Evolutionary conservation across 1,284 basidiomycete genomes (phyloP), one percentile per base, ranked within the genome.

Genomic region (Cutaneotrichosporon cutaneum): DNA sequence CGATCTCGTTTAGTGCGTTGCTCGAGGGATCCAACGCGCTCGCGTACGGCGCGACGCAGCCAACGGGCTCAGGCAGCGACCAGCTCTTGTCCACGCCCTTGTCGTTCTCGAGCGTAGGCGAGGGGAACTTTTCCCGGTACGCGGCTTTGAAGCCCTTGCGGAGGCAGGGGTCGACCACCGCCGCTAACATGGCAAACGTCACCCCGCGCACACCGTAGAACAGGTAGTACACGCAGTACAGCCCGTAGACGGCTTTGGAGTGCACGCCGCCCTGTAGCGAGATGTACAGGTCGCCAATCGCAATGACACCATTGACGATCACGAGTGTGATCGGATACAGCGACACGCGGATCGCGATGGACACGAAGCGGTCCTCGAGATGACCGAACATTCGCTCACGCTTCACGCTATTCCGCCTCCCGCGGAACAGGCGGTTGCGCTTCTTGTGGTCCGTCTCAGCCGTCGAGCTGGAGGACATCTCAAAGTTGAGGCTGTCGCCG

Each of bases 221-320:
- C 32, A 64, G 64, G 60, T 67, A 64, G 56, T 67, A 67, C 14
- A 67, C 53, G 45, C 57, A 48, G 55, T 67, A 67, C 22, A 67
- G 65, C 14, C 60, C 62, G 52, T 60, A 67, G 44, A 54, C 60
- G 0, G 60, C 42, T 2, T 16, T 32, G 8, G 22, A 50, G 18
- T 51, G 54, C 21, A 64, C 62, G 18, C 62, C 65, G 44, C 58
- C 60, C 1, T 56, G 45, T n/a, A 52, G 9, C 2, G 60, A 59
- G 16, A 67, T 58, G 60, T 62, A 67, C 21, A 67, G 55, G 56
- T 67, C 65, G 18, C 65, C 65, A 6, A 64, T 60, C 5, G 67
- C 65, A 16, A 72, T 65, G 42, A 71, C 44, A 22, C 58, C 57
- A 56, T 71, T 72, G 45, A 71, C 62, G 30, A 72, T 47, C 52